phyloP scores from a whole-genome alignment of 805 yeast species.

The Diddensiella transvaalensis region DNA sequence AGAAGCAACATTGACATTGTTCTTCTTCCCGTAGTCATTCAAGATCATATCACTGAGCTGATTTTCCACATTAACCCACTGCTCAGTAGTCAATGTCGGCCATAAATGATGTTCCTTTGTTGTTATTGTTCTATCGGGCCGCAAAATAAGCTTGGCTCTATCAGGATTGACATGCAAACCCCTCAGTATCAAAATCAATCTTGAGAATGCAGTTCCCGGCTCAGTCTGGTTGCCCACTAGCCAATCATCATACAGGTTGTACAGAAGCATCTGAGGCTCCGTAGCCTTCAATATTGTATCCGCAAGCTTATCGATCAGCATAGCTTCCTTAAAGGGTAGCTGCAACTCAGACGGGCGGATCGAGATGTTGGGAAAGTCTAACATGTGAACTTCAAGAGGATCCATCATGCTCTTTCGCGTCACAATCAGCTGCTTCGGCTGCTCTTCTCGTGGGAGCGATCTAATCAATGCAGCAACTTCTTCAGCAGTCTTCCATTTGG shows the following conservation, averaged over 20 bases:
- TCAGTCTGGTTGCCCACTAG: constrained; percentile 48
- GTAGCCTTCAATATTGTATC: constrained; percentile 80
- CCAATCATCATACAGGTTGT: constrained; percentile 96
- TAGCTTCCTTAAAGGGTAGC: constrained; percentile 82
- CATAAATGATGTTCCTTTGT: constrained; percentile 82
- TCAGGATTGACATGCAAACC: constrained; percentile 77
- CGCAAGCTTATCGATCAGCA: constrained; percentile 74
- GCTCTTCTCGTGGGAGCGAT: constrained; percentile 88
- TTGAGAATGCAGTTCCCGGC: constrained; percentile 90
- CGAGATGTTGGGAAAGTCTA: constrained; percentile 89
- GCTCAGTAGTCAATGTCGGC: constrained; percentile 87
- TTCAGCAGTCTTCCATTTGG: constrained; percentile 98
- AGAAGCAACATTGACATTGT: constrained; percentile 79
- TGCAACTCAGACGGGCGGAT: constrained; percentile 86
- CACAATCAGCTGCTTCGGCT: constrained; percentile 87
- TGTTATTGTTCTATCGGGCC: constrained; percentile 66
- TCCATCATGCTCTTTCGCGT: constrained; percentile 89
- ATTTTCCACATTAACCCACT: constrained; percentile 88
- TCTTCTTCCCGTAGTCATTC: constrained; percentile 77
- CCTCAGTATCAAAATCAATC: constrained; percentile 77
- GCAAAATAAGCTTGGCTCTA: constrained; percentile 65
- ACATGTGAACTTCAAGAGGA: constrained; percentile 94
- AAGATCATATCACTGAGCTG: constrained; percentile 84
- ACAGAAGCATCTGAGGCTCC: constrained; percentile 88
- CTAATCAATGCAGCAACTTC: constrained; percentile 90